Conservation (phyloP, 768 basidiomycete species). For the Serpula lacrymans region DNA sequence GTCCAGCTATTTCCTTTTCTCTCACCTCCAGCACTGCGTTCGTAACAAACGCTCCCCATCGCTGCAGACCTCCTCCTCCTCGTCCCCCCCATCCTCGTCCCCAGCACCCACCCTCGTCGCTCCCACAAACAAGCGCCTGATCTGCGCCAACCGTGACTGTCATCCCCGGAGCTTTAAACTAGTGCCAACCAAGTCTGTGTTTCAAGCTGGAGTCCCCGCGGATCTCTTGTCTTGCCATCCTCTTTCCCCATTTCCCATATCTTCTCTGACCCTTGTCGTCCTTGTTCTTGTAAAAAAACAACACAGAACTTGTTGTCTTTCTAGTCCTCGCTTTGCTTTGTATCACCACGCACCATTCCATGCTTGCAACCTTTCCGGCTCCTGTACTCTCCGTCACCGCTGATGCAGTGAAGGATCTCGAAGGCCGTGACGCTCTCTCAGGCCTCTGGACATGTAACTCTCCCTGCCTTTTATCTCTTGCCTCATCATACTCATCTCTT, state of each 20-base stretch:
- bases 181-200: too few species aligned
- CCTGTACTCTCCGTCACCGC: conserved; percentile 66
- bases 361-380: conserved; percentile 52
- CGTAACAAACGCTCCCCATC: too few species aligned
- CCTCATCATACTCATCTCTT: conserved; percentile 6
- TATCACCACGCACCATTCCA: conserved; percentile 20
- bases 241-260: too few species aligned
- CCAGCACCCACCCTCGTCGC: conserved; percentile 10
- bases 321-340: conserved; percentile 12
- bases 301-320: too few species aligned
- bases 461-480: background rate
- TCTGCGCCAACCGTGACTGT: too few species aligned
- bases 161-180: too few species aligned
- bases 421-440: conserved; percentile 63
- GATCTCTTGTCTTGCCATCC: too few species aligned
- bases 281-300: too few species aligned
- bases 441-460: conserved; percentile 67
- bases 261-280: too few species aligned
- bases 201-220: conserved; percentile 13
- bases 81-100: background rate
- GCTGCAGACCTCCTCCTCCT: conserved; percentile 7
- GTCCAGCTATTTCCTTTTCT: conserved; percentile 17
- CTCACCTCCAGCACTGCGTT: conserved; percentile 13
- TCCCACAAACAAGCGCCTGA: conserved; percentile 18
- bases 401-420: conserved; percentile 64